Evolutionary conservation across 352 stramenopile species (phyloP).

Genomic region (Phytophthora idaei): DNA sequence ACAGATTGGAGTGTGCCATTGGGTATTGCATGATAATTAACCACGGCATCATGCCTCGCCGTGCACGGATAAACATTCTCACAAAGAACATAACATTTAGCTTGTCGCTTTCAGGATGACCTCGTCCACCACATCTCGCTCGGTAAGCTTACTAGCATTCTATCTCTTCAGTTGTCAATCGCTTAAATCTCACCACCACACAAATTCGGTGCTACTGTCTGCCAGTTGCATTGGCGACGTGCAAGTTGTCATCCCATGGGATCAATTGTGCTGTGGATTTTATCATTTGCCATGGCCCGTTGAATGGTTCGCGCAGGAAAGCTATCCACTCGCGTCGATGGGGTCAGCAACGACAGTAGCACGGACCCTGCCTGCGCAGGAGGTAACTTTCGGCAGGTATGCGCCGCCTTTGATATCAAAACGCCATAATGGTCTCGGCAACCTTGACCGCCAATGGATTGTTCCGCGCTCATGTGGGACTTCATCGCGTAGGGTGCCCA

Average conservation of each 20-base stretch:
- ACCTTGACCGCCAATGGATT: background rate
- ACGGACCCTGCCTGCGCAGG: conserved; percentile 12
- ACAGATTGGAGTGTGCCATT: no score
- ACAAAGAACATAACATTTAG: no score
- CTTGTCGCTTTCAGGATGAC: no score
- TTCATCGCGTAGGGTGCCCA: background rate
- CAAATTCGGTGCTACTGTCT: background rate
- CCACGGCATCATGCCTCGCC: no score
- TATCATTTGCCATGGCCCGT: conserved; percentile 19
- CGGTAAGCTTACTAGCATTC: no score
- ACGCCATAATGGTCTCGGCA: background rate
- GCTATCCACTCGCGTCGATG: conserved; percentile 5
- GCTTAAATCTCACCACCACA: no score
- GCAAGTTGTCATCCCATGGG: background rate
- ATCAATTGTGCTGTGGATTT: conserved; percentile 22
- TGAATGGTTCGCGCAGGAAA: conserved; percentile 7
- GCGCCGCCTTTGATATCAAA: background rate
- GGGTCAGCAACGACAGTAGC: conserved; percentile 19
- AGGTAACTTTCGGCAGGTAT: background rate
- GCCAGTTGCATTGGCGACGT: conserved; percentile 9
- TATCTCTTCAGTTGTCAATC: no score
- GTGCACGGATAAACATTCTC: no score
- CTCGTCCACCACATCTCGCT: no score
- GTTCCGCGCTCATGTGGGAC: conserved; percentile 10
- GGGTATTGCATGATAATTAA: no score